Percentiles rank a stretch among this genome's conserved stretches.
Evolutionary conservation across 345 rosid genomes (phyloP).

Genomic region (Arabis alpina): DNA sequence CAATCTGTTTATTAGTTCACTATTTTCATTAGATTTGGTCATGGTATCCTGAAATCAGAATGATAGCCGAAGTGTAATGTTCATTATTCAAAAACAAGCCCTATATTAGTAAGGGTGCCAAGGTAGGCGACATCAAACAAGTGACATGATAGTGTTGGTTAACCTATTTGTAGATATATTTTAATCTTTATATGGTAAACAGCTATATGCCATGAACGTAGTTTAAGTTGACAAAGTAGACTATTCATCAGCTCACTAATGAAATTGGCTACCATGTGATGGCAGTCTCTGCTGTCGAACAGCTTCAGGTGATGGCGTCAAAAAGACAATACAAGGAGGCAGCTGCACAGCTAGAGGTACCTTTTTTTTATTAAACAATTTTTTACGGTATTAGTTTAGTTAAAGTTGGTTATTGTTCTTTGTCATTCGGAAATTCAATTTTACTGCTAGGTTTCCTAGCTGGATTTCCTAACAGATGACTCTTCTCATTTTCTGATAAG

Average conservation of each 20-base stretch:
- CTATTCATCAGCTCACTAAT: constrained; percentile 17
- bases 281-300: constrained; percentile 98
- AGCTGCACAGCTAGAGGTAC: constrained; percentile 98
- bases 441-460: constrained; percentile 3
- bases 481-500: constrained; percentile 10
- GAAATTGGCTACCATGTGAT: constrained; percentile 37
- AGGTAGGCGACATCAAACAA: constrained; percentile 8
- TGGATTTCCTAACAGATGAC: constrained; percentile 1
- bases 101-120: constrained; percentile 5
- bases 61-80: not conserved
- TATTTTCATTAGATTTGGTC: not conserved
- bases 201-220: not conserved
- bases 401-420: too few relatives aligned
- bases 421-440: too few relatives aligned
- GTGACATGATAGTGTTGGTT: constrained; percentile 16
- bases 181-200: constrained; percentile 1
- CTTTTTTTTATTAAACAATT: not conserved
- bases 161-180: constrained; percentile 2
- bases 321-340: constrained; percentile 96
- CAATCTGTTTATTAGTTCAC: constrained; percentile 2
- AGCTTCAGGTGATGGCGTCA: constrained; percentile 98
- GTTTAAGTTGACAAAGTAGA: constrained; percentile 8
- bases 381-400: not conserved
- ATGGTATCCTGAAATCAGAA: not conserved
- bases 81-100: not conserved